phyloP scores from a whole-genome alignment of 2,329 filamentous ascomycete species.

The Ophiostoma himal-ulmi region DNA sequence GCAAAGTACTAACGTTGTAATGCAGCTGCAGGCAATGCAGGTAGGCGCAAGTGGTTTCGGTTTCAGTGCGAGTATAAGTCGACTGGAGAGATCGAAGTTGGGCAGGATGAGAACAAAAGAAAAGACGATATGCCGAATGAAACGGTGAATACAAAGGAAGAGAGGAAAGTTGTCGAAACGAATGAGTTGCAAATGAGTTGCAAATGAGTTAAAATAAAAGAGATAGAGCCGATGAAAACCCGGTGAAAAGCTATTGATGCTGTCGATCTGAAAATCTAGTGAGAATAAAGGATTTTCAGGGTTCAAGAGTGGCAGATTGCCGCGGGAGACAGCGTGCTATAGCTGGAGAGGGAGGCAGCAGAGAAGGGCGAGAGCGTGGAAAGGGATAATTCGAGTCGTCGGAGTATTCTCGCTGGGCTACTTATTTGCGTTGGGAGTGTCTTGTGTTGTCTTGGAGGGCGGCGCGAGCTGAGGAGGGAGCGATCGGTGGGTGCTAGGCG shows the following conservation, averaged over 20 bases:
- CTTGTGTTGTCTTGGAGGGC: slow-evolving; percentile 6
- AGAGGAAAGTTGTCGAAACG: background rate
- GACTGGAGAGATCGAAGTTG: background rate
- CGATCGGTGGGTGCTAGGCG: background rate
- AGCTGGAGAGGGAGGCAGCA: background rate
- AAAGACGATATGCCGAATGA: background rate
- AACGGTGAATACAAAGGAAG: background rate
- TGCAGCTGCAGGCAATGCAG: slow-evolving; percentile 13
- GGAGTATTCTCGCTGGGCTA: no score
- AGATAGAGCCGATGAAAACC: background rate
- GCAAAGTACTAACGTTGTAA: slow-evolving; percentile 17
- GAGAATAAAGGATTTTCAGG: background rate
- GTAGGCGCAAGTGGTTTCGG: slow-evolving; percentile 12
- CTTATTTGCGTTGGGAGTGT: background rate
- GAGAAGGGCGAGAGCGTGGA: background rate
- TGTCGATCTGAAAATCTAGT: background rate
- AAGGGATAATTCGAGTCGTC: background rate
- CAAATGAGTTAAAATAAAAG: background rate
- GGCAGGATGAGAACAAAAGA: background rate
- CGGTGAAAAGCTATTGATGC: background rate
- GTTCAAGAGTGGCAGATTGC: background rate
- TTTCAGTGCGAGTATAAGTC: slow-evolving; percentile 16
- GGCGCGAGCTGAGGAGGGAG: slow-evolving; percentile 15
- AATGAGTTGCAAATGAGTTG: background rate
- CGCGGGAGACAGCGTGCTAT: background rate